phyloP scores from a whole-genome alignment of 768 basidiomycete genomes.

The Infundibulicybe gibba region DNA sequence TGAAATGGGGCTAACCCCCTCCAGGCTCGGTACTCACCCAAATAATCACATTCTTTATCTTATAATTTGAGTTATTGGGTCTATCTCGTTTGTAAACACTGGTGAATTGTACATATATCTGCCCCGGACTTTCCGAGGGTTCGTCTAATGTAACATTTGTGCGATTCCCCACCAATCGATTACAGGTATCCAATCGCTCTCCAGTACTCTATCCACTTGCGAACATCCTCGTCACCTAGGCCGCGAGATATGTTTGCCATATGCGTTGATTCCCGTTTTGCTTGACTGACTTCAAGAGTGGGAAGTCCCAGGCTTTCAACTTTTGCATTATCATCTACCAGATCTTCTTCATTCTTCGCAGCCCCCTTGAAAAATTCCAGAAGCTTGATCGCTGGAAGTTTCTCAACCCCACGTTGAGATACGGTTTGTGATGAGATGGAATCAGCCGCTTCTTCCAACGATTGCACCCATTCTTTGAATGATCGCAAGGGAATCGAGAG shows the following conservation, averaged over 20 bases:
- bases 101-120: too few relatives aligned
- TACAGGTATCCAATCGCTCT: background rate
- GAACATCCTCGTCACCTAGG: constrained; percentile 5
- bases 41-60: background rate
- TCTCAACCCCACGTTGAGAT: background rate
- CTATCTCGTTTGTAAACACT: too few relatives aligned
- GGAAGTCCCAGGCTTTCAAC: background rate
- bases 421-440: too few relatives aligned
- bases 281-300: background rate
- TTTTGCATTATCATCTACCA: background rate
- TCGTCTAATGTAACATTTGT: too few relatives aligned
- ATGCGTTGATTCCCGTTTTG: background rate
- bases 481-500: constrained; percentile 20
- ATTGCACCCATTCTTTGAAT: constrained; percentile 17
- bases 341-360: background rate
- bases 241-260: background rate
- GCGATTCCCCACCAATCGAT: too few relatives aligned
- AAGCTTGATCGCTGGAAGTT: background rate
- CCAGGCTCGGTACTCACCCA: background rate
- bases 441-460: constrained; percentile 2
- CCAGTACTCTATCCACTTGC: constrained; percentile 13
- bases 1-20: background rate
- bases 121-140: too few relatives aligned
- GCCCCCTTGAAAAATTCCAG: background rate
- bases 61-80: background rate